Base-by-base conservation (phyloP, 2,329 filamentous ascomycete species). In the Sclerotinia minor region DNA sequence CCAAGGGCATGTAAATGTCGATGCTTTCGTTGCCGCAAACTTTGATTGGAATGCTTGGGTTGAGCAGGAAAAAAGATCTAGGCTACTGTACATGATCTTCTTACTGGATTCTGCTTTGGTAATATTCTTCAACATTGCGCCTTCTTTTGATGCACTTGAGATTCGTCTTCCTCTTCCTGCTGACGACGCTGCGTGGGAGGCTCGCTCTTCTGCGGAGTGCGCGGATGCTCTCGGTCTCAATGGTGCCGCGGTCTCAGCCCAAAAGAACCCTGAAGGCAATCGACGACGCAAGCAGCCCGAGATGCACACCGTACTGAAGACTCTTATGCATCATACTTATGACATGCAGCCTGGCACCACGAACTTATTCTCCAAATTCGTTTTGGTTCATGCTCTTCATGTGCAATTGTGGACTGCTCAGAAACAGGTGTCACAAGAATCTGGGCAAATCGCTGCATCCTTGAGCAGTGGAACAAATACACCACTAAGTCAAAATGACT, bases 121-220 rank as follows among this genome's bases (percentile, higher is more conserved):
- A 24, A 83, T 92, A 26, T 92, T 88, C 76, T 92, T 92, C 82
- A 92, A 92, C 76, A 79, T 80, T n/a, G 78, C 82, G 13, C 84
- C 89, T 19, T 81, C 85, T 55, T 85, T 92, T 53, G 86, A 91
- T 68, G 79, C 83, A 11, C 81, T 87, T 45, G 89, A 92, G 72
- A 82, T 92, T 63, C 81, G 83, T 41, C 77, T 92, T 49, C 88
- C 89, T n/a, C 79, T 93, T 7, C 90, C 90, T 11, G 84, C 85
- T 19, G 89, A 92, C 72, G 90, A 92, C 77, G 88, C 87, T 21
- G 86, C 87, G 2, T 92, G 90, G 89, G 89, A 92, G 72, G 89
- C 90, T 5, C 80, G 79, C 44, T 84, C 82, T 50, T 78, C 81
- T 6, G 77, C 82, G 21, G 84, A 87, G 49, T 92, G 89, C 75